Percentiles rank a stretch among this genome's conserved stretches.
Evolutionary conservation across 2,329 filamentous ascomycete genomes (phyloP).

Genomic region (Chrysoporthe austroafricana): DNA sequence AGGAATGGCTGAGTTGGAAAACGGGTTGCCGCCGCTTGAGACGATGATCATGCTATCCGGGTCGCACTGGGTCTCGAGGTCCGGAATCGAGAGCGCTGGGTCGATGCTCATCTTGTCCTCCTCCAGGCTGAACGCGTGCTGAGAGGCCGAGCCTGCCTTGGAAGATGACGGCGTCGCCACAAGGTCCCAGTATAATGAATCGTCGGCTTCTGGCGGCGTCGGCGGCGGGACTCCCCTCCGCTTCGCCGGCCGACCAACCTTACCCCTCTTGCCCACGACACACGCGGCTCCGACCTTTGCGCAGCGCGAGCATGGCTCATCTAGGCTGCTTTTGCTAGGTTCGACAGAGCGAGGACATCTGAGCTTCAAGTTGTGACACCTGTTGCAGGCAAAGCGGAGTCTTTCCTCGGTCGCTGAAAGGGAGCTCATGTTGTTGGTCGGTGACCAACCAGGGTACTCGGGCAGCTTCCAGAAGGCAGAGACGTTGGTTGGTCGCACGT

Average conservation of each 20-base stretch:
- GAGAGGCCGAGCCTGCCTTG: not conserved
- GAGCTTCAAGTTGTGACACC: slow-evolving; percentile 5
- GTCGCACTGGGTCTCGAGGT: not conserved
- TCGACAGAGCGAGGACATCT: slow-evolving; percentile 1
- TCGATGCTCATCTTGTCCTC: not conserved
- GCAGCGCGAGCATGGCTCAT: slow-evolving; percentile 2
- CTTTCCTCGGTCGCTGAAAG: not conserved
- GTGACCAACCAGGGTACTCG: not conserved
- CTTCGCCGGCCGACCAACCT: not conserved
- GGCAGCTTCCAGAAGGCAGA: not conserved
- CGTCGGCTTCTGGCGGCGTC: not conserved
- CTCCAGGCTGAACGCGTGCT: not conserved
- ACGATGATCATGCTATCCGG: not conserved
- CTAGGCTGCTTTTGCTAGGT: not conserved
- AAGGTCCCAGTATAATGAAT: not conserved
- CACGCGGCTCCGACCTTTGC: slow-evolving; percentile 2
- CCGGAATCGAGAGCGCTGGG: not conserved
- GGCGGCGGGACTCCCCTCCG: not conserved
- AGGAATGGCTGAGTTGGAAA: not conserved
- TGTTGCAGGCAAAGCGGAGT: slow-evolving; percentile 4
- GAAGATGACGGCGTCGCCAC: not conserved
- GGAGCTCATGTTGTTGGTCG: not conserved
- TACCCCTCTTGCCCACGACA: not conserved
- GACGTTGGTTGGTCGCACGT: no score
- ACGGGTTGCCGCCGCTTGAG: not conserved